Evolutionary conservation across 495 filamentous ascomycete genomes (phyloP).

Genomic region (Pyrenopolyporus hunteri): DNA sequence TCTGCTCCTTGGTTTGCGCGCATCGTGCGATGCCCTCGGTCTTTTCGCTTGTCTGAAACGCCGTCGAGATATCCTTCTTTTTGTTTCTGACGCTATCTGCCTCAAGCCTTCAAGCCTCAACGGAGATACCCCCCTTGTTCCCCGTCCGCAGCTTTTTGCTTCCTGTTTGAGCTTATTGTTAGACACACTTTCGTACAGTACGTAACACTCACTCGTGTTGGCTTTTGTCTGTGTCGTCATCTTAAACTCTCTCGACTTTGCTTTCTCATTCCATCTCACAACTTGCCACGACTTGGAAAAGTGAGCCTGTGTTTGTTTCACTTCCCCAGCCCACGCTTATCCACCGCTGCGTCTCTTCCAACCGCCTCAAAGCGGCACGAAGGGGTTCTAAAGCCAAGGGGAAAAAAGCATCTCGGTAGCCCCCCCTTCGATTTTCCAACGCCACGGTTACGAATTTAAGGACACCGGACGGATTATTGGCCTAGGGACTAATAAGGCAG

Average conservation of each 20-base stretch:
- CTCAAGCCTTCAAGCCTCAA: slow-evolving; percentile 13
- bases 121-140: slow-evolving; percentile 16
- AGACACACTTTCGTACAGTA: slow-evolving; percentile 30
- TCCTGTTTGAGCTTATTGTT: slow-evolving; percentile 25
- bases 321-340: slow-evolving; percentile 24
- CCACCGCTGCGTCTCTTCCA: slow-evolving; percentile 15
- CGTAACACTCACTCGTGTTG: slow-evolving; percentile 28
- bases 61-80: background rate
- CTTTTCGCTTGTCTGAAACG: slow-evolving; percentile 4
- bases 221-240: slow-evolving; percentile 31
- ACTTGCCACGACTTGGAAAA: slow-evolving; percentile 12
- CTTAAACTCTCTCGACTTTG: slow-evolving; percentile 30
- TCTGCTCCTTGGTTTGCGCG: slow-evolving; percentile 1
- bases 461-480: background rate
- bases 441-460: too few relatives aligned
- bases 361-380: slow-evolving; percentile 23
- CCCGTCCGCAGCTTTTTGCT: slow-evolving; percentile 12
- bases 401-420: background rate
- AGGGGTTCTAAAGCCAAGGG: background rate
- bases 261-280: slow-evolving; percentile 12
- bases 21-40: slow-evolving; percentile 7
- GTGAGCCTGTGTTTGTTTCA: slow-evolving; percentile 17
- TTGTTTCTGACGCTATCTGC: slow-evolving; percentile 24
- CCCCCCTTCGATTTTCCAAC: background rate
- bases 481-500: background rate